Conservation (phyloP, 768 basidiomycete species). For the Ephemerocybe angulata region DNA sequence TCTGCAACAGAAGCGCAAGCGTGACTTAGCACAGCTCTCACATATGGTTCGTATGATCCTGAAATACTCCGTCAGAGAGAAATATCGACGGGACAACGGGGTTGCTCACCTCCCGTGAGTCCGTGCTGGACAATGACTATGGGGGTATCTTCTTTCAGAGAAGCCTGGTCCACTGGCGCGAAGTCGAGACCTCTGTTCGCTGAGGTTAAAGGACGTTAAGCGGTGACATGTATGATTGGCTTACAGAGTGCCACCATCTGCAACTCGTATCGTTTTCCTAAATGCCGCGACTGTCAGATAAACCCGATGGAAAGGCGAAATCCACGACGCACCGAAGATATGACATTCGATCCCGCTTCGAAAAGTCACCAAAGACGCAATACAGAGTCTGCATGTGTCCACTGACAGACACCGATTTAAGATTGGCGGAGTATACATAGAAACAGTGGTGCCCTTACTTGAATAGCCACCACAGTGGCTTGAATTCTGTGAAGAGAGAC, state of each 20-base stretch:
- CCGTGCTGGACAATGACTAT: conserved; percentile 59
- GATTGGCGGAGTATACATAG: neutral
- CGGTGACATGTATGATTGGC: conserved; percentile 15
- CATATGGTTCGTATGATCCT: conserved; percentile 91
- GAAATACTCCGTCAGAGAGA: neutral
- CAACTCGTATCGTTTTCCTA: conserved; percentile 46
- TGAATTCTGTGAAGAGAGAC: conserved; percentile 40
- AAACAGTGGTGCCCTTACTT: conserved; percentile 30
- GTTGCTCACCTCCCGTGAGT: conserved; percentile 43
- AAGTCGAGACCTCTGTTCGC: conserved; percentile 60
- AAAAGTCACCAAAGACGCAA: conserved; percentile 58
- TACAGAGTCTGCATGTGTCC: conserved; percentile 65
- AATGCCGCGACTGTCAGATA: conserved; percentile 1
- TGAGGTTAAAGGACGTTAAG: conserved; percentile 5
- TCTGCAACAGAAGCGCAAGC: conserved; percentile 65
- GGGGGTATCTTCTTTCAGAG: conserved; percentile 39
- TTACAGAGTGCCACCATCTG: conserved; percentile 66
- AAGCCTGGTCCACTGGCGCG: conserved; percentile 42
- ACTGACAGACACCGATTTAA: conserved; percentile 25
- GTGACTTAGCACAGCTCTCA: conserved; percentile 74
- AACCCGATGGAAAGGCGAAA: neutral
- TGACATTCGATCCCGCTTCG: conserved; percentile 48
- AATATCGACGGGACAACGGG: neutral
- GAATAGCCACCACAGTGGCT: conserved; percentile 48
- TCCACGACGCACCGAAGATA: conserved; percentile 47